These are phyloP conservation scores for Coemansia asiatica DNA, from an alignment of 192 early-diverging fungal genomes.

Conservation along the genomic window DNA sequence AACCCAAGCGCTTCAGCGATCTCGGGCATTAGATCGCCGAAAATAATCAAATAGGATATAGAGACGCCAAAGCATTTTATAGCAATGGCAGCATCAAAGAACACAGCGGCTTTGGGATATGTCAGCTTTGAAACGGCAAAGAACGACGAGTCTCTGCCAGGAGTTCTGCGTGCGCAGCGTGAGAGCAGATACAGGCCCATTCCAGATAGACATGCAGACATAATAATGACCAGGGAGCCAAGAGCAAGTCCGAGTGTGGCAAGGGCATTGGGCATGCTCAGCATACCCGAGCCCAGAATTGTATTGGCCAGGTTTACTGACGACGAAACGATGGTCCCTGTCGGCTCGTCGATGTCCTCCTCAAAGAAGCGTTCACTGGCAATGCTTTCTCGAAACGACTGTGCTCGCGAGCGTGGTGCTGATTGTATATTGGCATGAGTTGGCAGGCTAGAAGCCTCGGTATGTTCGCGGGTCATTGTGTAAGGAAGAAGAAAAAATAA, in stretches of 20 bases:
- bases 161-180: constrained; percentile 69
- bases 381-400: constrained; percentile 22
- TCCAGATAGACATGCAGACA: constrained; percentile 71
- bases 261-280: constrained; percentile 93
- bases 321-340: constrained; percentile 67
- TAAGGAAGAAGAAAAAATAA: not conserved
- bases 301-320: constrained; percentile 91
- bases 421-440: not conserved
- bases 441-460: not conserved
- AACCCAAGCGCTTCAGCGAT: constrained; percentile 53
- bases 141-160: constrained; percentile 82
- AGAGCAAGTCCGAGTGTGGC: constrained; percentile 79
- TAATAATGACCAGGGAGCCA: constrained; percentile 77
- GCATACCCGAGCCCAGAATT: constrained; percentile 94
- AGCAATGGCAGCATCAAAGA: constrained; percentile 95
- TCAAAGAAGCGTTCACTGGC: constrained; percentile 31
- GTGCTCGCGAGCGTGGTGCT: constrained; percentile 19
- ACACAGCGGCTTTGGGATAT: constrained; percentile 82
- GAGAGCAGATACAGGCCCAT: constrained; percentile 87
- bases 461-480: not conserved
- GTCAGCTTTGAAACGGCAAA: constrained; percentile 89
- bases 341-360: constrained; percentile 47
- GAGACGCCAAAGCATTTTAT: constrained; percentile 98
- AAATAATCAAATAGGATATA: constrained; percentile 92
- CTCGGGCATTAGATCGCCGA: constrained; percentile 88